These are phyloP conservation scores for Tuber calosporum DNA, from an alignment of 495 filamentous ascomycete species.

Conservation along the genomic window DNA sequence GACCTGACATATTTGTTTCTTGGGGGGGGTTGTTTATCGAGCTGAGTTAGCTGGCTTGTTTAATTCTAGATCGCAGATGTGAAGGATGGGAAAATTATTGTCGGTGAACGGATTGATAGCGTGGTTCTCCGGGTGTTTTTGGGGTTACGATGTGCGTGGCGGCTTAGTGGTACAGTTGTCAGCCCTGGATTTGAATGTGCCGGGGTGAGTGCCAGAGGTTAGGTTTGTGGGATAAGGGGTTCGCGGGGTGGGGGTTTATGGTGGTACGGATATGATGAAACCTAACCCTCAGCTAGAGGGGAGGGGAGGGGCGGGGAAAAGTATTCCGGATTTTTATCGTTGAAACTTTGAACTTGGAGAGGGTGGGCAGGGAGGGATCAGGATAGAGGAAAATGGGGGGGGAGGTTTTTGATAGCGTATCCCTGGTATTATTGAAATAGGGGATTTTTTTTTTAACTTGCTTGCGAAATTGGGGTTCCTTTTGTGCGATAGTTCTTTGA, in stretches of 20 bases:
- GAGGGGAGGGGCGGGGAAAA: neutral
- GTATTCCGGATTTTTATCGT: neutral
- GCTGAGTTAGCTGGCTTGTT: neutral
- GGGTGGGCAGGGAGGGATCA: no score
- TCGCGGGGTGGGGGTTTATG: neutral
- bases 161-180: neutral
- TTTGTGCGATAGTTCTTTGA: no score
- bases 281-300: neutral
- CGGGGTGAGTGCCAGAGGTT: neutral
- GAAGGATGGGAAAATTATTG: neutral
- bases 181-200: neutral
- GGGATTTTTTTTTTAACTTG: neutral
- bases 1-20: slow-evolving; percentile 34
- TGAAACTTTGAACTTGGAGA: neutral
- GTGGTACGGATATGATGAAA: neutral
- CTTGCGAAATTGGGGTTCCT: no score
- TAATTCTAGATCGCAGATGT: slow-evolving; percentile 8
- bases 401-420: neutral
- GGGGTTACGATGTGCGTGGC: no score
- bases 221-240: neutral
- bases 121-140: neutral
- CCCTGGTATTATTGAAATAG: neutral
- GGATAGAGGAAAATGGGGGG: no score
- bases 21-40: slow-evolving; percentile 5
- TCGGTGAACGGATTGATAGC: neutral